Conservation (phyloP, 2,329 filamentous ascomycete species). For the Geosmithia putterillii region DNA sequence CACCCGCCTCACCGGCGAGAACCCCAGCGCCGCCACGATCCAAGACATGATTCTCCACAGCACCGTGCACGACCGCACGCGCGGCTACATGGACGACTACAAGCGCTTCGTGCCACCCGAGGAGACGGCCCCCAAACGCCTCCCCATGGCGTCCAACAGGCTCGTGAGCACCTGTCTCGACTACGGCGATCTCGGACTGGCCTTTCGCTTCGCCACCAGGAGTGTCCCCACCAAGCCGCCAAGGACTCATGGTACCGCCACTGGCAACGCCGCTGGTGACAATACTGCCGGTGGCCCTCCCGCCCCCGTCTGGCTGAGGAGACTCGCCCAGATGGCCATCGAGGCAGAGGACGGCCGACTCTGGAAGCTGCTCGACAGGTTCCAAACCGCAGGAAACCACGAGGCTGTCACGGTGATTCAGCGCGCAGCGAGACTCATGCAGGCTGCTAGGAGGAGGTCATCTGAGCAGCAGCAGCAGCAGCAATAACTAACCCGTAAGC, state of each 20-base stretch:
- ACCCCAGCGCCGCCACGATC: conserved; percentile 12
- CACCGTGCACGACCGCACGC: conserved; percentile 10
- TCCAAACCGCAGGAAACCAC: neutral
- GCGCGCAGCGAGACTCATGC: neutral
- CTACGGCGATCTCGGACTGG: conserved; percentile 17
- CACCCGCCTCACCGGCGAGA: conserved; percentile 14
- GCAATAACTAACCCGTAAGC: no score
- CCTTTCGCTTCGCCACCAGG: conserved; percentile 17
- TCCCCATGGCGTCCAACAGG: conserved; percentile 8
- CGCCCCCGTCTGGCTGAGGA: conserved; percentile 1
- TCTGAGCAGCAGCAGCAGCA: no score
- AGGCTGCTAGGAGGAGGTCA: neutral
- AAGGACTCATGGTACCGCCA: neutral
- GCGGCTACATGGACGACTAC: conserved; percentile 17
- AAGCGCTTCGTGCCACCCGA: conserved; percentile 7
- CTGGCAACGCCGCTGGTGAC: neutral
- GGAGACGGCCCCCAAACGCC: conserved; percentile 5
- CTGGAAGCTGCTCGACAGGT: conserved; percentile 9
- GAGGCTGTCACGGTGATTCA: neutral
- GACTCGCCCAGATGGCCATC: conserved; percentile 9
- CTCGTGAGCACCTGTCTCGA: conserved; percentile 16
- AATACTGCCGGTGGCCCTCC: neutral
- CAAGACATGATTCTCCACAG: conserved; percentile 17
- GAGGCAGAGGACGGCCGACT: conserved; percentile 16
- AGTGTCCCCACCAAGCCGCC: neutral